These are phyloP conservation scores for Backusella morwellensis DNA, from an alignment of 192 early-diverging fungal species.

Conservation along the genomic window DNA sequence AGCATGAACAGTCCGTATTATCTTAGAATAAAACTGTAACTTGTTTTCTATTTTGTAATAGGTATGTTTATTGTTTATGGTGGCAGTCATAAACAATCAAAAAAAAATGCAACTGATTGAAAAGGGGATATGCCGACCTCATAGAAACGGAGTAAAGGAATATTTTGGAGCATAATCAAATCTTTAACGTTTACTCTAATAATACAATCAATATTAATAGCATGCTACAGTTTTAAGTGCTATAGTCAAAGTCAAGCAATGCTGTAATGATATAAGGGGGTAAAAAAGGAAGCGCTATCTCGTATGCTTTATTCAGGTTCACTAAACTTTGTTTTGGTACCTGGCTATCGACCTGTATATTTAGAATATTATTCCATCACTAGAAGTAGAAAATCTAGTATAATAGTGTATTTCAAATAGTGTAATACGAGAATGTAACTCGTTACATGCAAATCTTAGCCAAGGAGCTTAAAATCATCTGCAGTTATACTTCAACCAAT, in stretches of 20 bases:
- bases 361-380: too few relatives aligned
- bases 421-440: too few relatives aligned
- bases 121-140: not conserved
- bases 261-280: not conserved
- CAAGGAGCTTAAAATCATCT: not conserved
- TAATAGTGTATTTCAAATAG: too few relatives aligned
- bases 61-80: not conserved
- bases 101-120: not conserved
- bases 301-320: not conserved
- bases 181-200: not conserved
- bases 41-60: too few relatives aligned
- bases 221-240: not conserved
- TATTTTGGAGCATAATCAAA: not conserved
- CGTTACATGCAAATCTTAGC: not conserved
- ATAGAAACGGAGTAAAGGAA: not conserved
- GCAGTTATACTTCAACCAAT: not conserved
- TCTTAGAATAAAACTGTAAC: too few relatives aligned
- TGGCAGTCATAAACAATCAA: not conserved
- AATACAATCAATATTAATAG: not conserved
- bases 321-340: not conserved
- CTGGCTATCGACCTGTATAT: not conserved
- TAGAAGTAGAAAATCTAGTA: too few relatives aligned
- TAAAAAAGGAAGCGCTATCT: not conserved
- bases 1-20: too few relatives aligned
- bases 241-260: not conserved